phyloP scores from a whole-genome alignment of 768 basidiomycete genomes.

The Suillus luteus region DNA sequence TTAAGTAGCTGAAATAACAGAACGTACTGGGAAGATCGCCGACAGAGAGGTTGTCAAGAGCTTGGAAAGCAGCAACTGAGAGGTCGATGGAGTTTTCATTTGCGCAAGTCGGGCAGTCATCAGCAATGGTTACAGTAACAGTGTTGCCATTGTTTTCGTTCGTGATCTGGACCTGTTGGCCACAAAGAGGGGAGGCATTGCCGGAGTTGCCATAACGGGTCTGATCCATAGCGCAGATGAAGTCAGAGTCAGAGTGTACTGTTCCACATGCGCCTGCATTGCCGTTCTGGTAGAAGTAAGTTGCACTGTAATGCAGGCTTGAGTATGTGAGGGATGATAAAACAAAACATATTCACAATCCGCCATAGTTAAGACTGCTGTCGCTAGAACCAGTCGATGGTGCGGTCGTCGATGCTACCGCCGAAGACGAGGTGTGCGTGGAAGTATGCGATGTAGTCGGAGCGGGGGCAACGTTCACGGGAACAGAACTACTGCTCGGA shows the following conservation, averaged over 20 bases:
- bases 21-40: conserved; percentile 64
- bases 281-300: conserved; percentile 72
- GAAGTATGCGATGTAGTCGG: conserved; percentile 1
- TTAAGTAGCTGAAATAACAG: neutral
- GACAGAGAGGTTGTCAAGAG: conserved; percentile 47
- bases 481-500: neutral
- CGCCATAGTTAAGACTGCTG: conserved; percentile 36
- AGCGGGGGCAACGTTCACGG: conserved; percentile 1
- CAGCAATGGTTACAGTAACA: conserved; percentile 69
- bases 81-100: conserved; percentile 72
- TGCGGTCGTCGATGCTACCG: neutral
- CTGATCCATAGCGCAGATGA: conserved; percentile 65
- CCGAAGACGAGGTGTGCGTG: neutral
- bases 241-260: conserved; percentile 53
- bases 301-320: conserved; percentile 44
- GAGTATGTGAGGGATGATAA: neutral
- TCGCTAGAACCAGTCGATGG: conserved; percentile 13
- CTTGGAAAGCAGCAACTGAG: conserved; percentile 65
- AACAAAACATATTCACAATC: conserved; percentile 41
- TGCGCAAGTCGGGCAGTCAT: conserved; percentile 80
- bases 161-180: conserved; percentile 60
- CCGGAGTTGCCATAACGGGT: conserved; percentile 52
- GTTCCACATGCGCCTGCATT: conserved; percentile 80
- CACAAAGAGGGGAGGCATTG: conserved; percentile 59
- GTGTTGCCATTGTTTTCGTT: conserved; percentile 54